A percentile compares a stretch with the other conserved stretches of the same genome.
Conservation (phyloP, 805 yeast genomes). For the Vanderwaltozyma yarrowii region DNA sequence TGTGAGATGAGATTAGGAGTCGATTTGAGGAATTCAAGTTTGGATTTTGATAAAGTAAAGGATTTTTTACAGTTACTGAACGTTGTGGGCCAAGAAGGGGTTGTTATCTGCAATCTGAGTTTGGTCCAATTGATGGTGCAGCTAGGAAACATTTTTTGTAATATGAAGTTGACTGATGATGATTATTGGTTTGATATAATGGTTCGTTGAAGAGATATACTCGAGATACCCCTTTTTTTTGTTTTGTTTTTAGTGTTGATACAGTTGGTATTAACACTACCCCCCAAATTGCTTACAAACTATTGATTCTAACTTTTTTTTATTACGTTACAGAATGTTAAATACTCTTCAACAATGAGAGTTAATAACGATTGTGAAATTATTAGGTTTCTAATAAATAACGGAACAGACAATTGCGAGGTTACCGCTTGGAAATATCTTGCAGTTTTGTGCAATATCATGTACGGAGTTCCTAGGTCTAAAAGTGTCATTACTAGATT, state of each 20-base stretch:
- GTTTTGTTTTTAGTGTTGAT: too few species aligned
- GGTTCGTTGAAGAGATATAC: too few species aligned
- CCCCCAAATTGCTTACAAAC: too few species aligned
- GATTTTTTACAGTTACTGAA: neutral
- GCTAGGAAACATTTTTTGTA: neutral
- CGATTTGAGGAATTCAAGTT: neutral
- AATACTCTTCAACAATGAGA: constrained; percentile 6
- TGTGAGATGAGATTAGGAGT: neutral
- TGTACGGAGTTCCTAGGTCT: constrained; percentile 6
- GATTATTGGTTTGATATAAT: constrained; percentile 3
- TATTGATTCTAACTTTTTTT: too few species aligned
- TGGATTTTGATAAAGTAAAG: neutral
- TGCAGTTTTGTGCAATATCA: constrained; percentile 8
- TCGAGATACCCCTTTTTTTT: too few species aligned
- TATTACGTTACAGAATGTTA: constrained; percentile 3
- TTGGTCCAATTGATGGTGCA: neutral
- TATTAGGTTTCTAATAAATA: constrained; percentile 6
- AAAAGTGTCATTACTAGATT: constrained; percentile 6
- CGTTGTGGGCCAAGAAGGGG: neutral
- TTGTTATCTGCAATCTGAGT: neutral
- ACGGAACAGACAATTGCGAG: constrained; percentile 7
- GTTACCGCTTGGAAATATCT: constrained; percentile 15
- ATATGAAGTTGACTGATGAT: constrained; percentile 2
- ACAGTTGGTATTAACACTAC: too few species aligned
- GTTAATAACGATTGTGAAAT: constrained; percentile 5